A percentile compares a stretch with the other conserved stretches of the same genome.
These are phyloP conservation scores for Starmerella gropengiesseri DNA, from an alignment of 805 yeast genomes.

Conservation along the genomic window DNA sequence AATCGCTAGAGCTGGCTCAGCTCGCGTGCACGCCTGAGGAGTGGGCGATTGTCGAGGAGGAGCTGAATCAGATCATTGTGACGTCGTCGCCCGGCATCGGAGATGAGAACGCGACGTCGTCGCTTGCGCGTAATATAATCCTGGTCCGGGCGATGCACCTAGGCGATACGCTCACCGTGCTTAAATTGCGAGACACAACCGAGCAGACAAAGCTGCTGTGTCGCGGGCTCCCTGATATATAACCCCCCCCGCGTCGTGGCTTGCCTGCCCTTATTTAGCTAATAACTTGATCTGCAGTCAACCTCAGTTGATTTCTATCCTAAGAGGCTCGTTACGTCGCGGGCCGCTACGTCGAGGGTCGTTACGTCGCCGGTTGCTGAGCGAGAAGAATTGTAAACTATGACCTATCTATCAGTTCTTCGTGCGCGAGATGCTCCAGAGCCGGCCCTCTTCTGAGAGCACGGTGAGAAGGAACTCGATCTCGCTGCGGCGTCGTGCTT, in stretches of 20 bases:
- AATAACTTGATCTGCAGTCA: too few relatives aligned
- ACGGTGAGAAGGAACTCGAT: conserved; percentile 63
- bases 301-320: too few relatives aligned
- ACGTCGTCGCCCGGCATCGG: conserved; percentile 6
- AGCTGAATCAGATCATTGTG: conserved; percentile 7
- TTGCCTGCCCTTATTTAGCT: too few relatives aligned
- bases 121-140: conserved; percentile 11
- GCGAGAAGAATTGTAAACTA: too few relatives aligned
- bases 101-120: conserved; percentile 5
- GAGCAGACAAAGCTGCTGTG: conserved; percentile 6
- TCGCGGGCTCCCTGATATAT: conserved; percentile 1
- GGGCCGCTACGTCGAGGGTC: too few relatives aligned
- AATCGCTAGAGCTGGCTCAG: conserved; percentile 18
- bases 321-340: too few relatives aligned
- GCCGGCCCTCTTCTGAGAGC: conserved; percentile 31
- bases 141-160: conserved; percentile 19
- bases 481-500: conserved; percentile 82
- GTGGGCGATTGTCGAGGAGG: conserved; percentile 14
- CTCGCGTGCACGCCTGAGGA: conserved; percentile 18
- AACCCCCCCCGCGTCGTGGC: too few relatives aligned
- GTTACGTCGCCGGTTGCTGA: too few relatives aligned
- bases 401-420: background rate
- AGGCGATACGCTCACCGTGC: conserved; percentile 17
- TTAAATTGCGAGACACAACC: conserved; percentile 2
- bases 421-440: conserved; percentile 20